These are phyloP conservation scores for Aspergillus spinulosporus DNA, from an alignment of 2,329 filamentous ascomycete species.

Conservation along the genomic window DNA sequence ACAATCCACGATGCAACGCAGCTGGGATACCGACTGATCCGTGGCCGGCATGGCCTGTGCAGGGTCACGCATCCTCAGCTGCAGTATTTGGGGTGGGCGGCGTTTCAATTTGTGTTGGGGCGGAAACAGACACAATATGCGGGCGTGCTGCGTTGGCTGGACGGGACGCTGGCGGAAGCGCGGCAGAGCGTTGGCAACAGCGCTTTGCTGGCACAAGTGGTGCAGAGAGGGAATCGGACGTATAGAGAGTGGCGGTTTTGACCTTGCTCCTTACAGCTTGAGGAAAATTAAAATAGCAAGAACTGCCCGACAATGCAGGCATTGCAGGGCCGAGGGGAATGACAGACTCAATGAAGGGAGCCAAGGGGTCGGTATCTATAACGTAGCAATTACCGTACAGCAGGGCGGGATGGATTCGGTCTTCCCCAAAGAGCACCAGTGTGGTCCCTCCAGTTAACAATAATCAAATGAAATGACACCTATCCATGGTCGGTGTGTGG, in stretches of 20 bases:
- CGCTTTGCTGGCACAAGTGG: constrained; percentile 35
- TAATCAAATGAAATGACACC: background rate
- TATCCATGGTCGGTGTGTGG: constrained; percentile 9
- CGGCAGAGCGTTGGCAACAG: constrained; percentile 36
- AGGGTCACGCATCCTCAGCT: constrained; percentile 62
- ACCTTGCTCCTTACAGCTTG: constrained; percentile 14
- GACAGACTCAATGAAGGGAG: background rate
- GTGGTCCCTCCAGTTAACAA: constrained; percentile 3
- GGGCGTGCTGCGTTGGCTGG: constrained; percentile 68
- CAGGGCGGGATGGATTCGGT: background rate
- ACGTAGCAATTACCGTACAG: background rate
- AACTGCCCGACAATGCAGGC: background rate
- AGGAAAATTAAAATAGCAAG: background rate
- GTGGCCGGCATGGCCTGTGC: constrained; percentile 54
- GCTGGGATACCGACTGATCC: constrained; percentile 65
- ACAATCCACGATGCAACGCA: constrained; percentile 67
- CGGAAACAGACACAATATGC: constrained; percentile 71
- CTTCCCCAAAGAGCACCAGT: background rate
- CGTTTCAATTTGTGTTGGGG: constrained; percentile 67
- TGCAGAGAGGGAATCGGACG: constrained; percentile 33
- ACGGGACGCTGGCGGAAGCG: constrained; percentile 47
- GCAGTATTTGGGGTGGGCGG: constrained; percentile 65
- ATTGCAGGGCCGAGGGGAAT: background rate
- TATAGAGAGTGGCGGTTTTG: constrained; percentile 43
- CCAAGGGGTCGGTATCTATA: background rate